These are phyloP conservation scores for Nigrograna mackinnonii DNA, from an alignment of 2,329 filamentous ascomycete genomes.

Conservation along the genomic window DNA sequence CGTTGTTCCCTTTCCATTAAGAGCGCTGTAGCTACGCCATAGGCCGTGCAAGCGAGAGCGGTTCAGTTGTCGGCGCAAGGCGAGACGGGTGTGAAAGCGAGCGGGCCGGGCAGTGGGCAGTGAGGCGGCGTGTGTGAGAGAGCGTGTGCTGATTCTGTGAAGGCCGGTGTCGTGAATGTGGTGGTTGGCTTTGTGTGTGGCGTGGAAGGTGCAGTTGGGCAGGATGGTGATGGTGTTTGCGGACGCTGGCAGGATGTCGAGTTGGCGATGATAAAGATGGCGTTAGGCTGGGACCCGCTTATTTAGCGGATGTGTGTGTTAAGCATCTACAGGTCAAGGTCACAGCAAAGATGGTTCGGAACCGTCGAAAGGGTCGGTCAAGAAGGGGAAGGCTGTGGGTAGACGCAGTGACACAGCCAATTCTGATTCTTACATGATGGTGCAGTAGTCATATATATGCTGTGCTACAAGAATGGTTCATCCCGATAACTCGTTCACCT, in stretches of 20 bases:
- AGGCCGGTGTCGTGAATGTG: slow-evolving; percentile 4
- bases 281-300: slow-evolving; percentile 16
- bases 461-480: too few relatives aligned
- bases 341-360: too few relatives aligned
- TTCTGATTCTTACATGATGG: too few relatives aligned
- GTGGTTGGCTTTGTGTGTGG: slow-evolving; percentile 7
- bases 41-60: slow-evolving; percentile 41
- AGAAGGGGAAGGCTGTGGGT: too few relatives aligned
- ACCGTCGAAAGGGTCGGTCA: too few relatives aligned
- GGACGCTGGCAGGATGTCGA: too few relatives aligned
- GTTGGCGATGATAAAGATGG: slow-evolving; percentile 21
- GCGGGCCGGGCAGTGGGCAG: neutral
- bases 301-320: slow-evolving; percentile 10
- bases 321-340: neutral
- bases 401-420: too few relatives aligned
- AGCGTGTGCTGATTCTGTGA: neutral
- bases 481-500: too few relatives aligned
- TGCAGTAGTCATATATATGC: too few relatives aligned
- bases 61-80: slow-evolving; percentile 16
- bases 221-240: slow-evolving; percentile 1
- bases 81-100: too few relatives aligned
- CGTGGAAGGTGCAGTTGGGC: neutral
- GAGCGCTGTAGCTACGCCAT: slow-evolving; percentile 34
- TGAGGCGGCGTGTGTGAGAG: neutral
- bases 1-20: slow-evolving; percentile 34